Percentiles rank a stretch among this genome's conserved stretches.
Evolutionary conservation across 108 stramenopile species (phyloP).

Genomic region (Fragilaria radians): DNA sequence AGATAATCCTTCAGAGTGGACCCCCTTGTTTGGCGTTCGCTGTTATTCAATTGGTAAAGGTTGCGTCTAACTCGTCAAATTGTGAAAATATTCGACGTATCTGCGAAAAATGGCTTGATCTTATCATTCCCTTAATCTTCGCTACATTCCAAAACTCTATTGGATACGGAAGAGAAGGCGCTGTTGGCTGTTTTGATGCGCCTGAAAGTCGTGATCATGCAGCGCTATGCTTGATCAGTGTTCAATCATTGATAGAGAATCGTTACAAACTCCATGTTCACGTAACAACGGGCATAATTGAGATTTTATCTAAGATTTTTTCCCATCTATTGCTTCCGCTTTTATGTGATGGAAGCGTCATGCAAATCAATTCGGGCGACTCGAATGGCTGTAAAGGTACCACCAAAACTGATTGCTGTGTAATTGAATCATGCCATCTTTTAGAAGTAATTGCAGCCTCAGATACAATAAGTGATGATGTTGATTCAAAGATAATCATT

Average conservation of each 20-base stretch:
- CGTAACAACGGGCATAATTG: no score
- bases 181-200: no score
- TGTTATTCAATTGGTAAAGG: slow-evolving; percentile 20
- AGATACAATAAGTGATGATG: background rate
- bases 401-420: background rate
- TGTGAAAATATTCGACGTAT: slow-evolving; percentile 6
- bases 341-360: no score
- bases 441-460: slow-evolving; percentile 7
- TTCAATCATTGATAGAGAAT: no score
- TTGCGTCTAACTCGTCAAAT: slow-evolving; percentile 8
- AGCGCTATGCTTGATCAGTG: no score
- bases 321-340: no score
- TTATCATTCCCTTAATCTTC: slow-evolving; percentile 38
- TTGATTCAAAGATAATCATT: slow-evolving; percentile 11
- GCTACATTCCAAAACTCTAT: slow-evolving; percentile 28
- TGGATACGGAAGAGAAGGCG: no score
- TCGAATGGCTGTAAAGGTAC: background rate
- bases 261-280: no score
- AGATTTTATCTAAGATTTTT: no score
- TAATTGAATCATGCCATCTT: slow-evolving; percentile 12
- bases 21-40: slow-evolving; percentile 32
- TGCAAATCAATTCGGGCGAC: background rate
- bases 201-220: no score
- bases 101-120: slow-evolving; percentile 42
- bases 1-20: slow-evolving; percentile 37